Evolutionary conservation across 331 rosid species (phyloP), one percentile per base, ranked within the genome.

Genomic region (Ulmus americana): DNA sequence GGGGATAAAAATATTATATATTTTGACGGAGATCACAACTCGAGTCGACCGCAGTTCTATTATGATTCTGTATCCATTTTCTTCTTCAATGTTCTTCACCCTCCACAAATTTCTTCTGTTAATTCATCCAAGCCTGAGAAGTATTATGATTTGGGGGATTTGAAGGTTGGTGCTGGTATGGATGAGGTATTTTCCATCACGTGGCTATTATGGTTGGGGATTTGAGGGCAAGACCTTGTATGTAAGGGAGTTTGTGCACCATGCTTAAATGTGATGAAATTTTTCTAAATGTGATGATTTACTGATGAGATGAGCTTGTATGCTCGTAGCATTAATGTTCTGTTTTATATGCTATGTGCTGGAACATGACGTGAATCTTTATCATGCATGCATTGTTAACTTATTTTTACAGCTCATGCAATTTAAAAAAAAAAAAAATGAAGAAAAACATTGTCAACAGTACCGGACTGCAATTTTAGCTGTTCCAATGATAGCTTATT

Each of bases 1-100:
- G 97, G 98, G 55, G 95, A 89, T 74, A 92, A 92, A 82, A 92
- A 89, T 77, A 79, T 87, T 78, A 80, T 87, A 57, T 87, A 87
- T 61, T 90, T 94, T 73, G 96, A 89, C 43, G 99, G 99, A 38
- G 99, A 94, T 67, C 99, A 94, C 77, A 94, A 94, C 76, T 85
- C 99, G 41, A 85, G 95, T 61, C 87, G 99, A 54, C 99, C 99
- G 22, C 99, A 94, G 70, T 94, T 85, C 80, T 94, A 83, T 71
- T 90, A 90, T 71, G 99, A 94, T 74, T 90, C 99, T 45, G 97
- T 90, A 77, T 94, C 97, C 71, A 90, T 87, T 83, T 94, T 94
- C 84, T 94, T 94, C 81, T 90, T 81, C 79, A 94, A 87, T 74
- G 91, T 90, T 65, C 95, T 94, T 68, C 85, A 53, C 68, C 99